phyloP scores from a whole-genome alignment of 176 grass and related monocot genomes.

The Aegilops speltoides region DNA sequence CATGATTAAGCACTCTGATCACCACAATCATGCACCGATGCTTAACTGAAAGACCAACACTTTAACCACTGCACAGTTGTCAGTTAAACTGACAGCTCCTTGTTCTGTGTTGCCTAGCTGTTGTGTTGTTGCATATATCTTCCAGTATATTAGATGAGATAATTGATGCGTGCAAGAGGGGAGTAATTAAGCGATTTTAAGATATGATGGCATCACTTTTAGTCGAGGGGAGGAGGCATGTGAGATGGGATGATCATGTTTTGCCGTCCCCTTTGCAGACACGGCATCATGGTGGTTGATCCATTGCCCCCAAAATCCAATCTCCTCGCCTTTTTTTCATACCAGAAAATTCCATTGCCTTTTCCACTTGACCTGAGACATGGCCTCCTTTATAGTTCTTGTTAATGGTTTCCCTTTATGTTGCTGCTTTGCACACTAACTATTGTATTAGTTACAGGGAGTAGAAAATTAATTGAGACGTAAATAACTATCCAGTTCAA shows the following conservation, averaged over 20 bases:
- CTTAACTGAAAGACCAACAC: constrained; percentile 19
- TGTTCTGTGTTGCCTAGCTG: constrained; percentile 38
- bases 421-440: constrained; percentile 12
- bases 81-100: constrained; percentile 35
- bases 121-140: constrained; percentile 21
- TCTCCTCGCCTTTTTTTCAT: constrained; percentile 10
- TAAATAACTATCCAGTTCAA: neutral
- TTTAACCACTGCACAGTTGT: constrained; percentile 18
- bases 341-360: neutral
- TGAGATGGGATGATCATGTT: constrained; percentile 47
- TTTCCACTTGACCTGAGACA: constrained; percentile 2
- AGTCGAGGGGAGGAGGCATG: constrained; percentile 40
- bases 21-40: neutral
- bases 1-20: neutral
- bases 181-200: constrained; percentile 24
- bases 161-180: constrained; percentile 28
- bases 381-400: neutral
- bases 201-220: constrained; percentile 8
- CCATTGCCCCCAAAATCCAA: constrained; percentile 31
- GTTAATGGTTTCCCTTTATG: neutral
- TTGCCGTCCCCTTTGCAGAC: constrained; percentile 46
- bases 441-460: neutral
- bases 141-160: constrained; percentile 12
- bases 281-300: constrained; percentile 57
- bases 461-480: neutral